Evolutionary conservation across 345 rosid genomes (phyloP).

Genomic region (Dovyalis caffra): DNA sequence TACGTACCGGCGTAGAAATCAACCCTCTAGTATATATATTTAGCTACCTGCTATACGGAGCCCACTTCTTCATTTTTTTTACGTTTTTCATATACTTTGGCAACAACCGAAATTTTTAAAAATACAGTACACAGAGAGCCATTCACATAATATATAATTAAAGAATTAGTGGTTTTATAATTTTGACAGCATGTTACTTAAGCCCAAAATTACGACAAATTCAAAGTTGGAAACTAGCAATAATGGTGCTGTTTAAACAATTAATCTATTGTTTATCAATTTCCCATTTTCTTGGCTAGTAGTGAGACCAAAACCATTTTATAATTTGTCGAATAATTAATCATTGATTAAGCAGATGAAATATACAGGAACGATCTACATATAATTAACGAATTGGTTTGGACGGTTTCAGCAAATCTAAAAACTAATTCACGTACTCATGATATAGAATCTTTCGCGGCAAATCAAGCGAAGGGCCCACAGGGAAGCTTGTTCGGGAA

Average conservation of each 20-base stretch:
- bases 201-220: slow-evolving; percentile 14
- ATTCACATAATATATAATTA: not conserved
- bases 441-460: slow-evolving; percentile 70
- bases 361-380: not conserved
- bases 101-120: slow-evolving; percentile 14
- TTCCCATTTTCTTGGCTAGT: slow-evolving; percentile 19
- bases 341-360: slow-evolving; percentile 10
- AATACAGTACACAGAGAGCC: not conserved
- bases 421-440: slow-evolving; percentile 51
- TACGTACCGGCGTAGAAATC: slow-evolving; percentile 1
- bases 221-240: slow-evolving; percentile 21
- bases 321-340: slow-evolving; percentile 3
- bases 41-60: slow-evolving; percentile 15
- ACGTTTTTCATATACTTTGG: not conserved
- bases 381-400: slow-evolving; percentile 3
- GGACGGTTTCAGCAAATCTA: slow-evolving; percentile 16
- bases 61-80: not conserved
- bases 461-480: slow-evolving; percentile 47
- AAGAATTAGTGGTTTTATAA: not conserved
- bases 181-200: slow-evolving; percentile 17
- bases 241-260: not conserved
- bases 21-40: no score
- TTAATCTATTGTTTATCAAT: not conserved
- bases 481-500: slow-evolving; percentile 60
- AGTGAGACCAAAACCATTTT: slow-evolving; percentile 1